Base-by-base conservation (phyloP, 306 rosid genomes). In the Malus fusca region DNA sequence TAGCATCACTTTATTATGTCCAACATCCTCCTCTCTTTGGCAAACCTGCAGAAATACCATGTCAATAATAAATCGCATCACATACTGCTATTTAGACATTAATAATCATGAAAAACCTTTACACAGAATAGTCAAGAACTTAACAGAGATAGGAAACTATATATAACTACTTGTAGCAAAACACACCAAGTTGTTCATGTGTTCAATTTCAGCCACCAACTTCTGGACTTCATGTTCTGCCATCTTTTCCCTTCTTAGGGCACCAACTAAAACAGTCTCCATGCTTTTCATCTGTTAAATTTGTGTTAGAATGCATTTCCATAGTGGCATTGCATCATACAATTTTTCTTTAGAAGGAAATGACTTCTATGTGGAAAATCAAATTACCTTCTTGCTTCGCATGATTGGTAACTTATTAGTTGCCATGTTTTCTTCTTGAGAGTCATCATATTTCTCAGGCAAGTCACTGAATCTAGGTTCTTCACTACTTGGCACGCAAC, bases 241-340 rank as follows among this genome's bases (percentile, higher is more conserved):
- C 84, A 76, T 46, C 77, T 91, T 88, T 83, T 94, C 98, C 74
- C 97, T 90, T 87, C 90, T 91, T 81, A 88, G 35, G 69, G 94
- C 90, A 77, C 97, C 90, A 80, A 79, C 79, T 78, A 89, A 87
- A 78, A 83, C 76, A 76, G 88, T 85, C 75, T 91, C 87, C 91
- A 84, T 74, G 79, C 76, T 48, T 63, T 88, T 85, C 69, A 80
- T 80, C 98, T 93, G 96, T 82, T 76, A 87, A 48, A 44, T 77
- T 74, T 46, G 75, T 69, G 52, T 77, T 68, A 87, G 69, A 64
- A 74, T 80, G 25, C 66, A 73, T 55, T 28, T 73, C 64, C 42
- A 9, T 77, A 79, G 44, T 40, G 11, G 44, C 12, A 76, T 61
- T 70, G 76, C 74, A 61, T 66, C 17, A 33, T 61, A 67, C 33